A percentile compares a stretch with the other conserved stretches of the same genome.
Evolutionary conservation across 2,329 filamentous ascomycete genomes (phyloP).

Genomic region (Monilinia laxa): DNA sequence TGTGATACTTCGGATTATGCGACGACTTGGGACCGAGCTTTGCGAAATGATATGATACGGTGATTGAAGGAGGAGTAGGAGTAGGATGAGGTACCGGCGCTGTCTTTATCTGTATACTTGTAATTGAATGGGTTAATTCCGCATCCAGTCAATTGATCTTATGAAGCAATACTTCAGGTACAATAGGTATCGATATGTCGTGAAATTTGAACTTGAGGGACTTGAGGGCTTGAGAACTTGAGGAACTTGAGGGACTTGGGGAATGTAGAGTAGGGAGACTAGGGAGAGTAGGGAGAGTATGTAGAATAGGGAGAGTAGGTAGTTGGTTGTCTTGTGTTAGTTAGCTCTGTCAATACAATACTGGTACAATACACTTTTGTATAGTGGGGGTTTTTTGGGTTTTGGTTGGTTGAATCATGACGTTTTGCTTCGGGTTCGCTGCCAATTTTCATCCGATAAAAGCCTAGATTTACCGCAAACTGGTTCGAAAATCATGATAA

Average conservation of each 20-base stretch:
- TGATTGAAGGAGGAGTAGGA: background rate
- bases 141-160: background rate
- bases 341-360: background rate
- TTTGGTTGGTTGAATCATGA: conserved; percentile 8
- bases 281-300: too few relatives aligned
- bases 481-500: background rate
- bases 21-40: conserved; percentile 15
- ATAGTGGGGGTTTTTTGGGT: conserved; percentile 9
- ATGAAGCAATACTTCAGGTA: background rate
- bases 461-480: conserved; percentile 6
- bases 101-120: conserved; percentile 8
- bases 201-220: background rate
- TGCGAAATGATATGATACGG: background rate
- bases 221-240: too few relatives aligned
- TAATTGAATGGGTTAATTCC: background rate
- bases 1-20: background rate
- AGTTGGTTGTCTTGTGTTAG: background rate
- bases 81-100: background rate
- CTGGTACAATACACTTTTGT: background rate
- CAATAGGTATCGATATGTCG: background rate
- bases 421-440: conserved; percentile 6
- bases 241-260: too few relatives aligned
- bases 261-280: too few relatives aligned
- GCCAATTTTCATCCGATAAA: conserved; percentile 7
- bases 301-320: too few relatives aligned